Conservation (phyloP, 78 protist genomes). For the Bigelowiella natans region DNA sequence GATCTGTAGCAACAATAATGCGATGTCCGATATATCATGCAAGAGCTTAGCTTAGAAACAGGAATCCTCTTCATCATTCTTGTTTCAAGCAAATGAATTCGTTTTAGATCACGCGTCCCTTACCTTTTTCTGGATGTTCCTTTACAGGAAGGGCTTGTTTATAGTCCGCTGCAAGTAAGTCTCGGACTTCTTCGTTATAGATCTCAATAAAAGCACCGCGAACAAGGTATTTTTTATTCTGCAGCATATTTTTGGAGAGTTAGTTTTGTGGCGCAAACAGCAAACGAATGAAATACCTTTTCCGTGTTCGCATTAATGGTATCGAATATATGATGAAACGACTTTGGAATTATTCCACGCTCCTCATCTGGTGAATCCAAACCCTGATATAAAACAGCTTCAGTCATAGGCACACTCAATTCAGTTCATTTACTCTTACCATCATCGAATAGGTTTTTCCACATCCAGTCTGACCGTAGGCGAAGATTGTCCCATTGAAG, state of each 20-base stretch:
- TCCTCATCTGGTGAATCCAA: not conserved
- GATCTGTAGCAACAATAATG: no score
- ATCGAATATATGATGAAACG: not conserved
- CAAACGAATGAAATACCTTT: not conserved
- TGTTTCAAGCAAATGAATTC: no score
- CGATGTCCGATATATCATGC: no score
- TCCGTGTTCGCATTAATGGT: not conserved
- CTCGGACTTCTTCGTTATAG: constrained; percentile 54
- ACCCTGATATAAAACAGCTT: no score
- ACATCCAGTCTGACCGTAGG: not conserved
- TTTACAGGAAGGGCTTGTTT: not conserved
- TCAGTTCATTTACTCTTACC: not conserved
- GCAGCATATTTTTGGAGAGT: not conserved
- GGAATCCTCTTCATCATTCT: no score
- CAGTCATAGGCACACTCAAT: no score
- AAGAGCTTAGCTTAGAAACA: no score
- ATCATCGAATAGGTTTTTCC: not conserved
- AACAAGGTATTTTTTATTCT: not conserved
- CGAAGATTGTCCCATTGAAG: not conserved
- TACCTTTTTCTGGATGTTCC: not conserved
- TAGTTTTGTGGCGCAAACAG: not conserved
- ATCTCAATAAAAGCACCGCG: constrained; percentile 41
- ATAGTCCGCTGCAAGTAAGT: constrained; percentile 26
- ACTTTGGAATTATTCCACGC: not conserved
- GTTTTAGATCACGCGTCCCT: no score